Evolutionary conservation across 208 protist species (phyloP), one percentile per base, ranked within the genome.

Genomic region (Acanthamoeba comandoni): DNA sequence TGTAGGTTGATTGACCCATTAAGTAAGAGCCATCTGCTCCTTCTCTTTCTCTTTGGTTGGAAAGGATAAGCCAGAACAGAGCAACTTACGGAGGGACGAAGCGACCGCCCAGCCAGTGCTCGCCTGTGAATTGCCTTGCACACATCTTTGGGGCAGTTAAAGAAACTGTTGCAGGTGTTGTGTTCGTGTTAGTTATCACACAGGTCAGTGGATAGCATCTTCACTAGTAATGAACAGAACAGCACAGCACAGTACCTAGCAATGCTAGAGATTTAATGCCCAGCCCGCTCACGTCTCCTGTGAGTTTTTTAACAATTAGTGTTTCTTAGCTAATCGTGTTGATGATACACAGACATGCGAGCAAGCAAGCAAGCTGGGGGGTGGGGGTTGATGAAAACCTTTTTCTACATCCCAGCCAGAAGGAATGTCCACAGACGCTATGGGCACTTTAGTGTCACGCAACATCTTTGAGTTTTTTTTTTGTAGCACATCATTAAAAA

Each of bases 71-170:
- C 15, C 15, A n/a, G 19, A 62, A 62, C 15, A 62, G 19, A 19
- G 19, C 13, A 31, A 11, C 48, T 24, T 85, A 85, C 75, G n/a
- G 17, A 7, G 75, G 75, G 49, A 85, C 53, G 51, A 85, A 85
- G n/a, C 75, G 75, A 17, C 75, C 75, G 53, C 75, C 75, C 48
- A 85, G 75, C 75, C 75, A 85, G 29, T 85, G 75, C 51, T 85
- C 75, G 0, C 49, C 49, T 49, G n/a, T 49, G 52, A 85, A 85
- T 9, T 11, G 31, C 15, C 24, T 22, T 12, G 75, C 51, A 11
- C n/a, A 3, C 22, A 64, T 22, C 75, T 85, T 85, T 39, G 75
- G 75, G 11, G 75, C 75, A 3, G 75, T 85, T 2, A 85, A 55
- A 11, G 75, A 85, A 2, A 85, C 75, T 85, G 75, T 48, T n/a